Evolutionary conservation across 208 protist genomes (phyloP), one percentile per base, ranked within the genome.

Genomic region (Kentomonas sorsogonicus): DNA sequence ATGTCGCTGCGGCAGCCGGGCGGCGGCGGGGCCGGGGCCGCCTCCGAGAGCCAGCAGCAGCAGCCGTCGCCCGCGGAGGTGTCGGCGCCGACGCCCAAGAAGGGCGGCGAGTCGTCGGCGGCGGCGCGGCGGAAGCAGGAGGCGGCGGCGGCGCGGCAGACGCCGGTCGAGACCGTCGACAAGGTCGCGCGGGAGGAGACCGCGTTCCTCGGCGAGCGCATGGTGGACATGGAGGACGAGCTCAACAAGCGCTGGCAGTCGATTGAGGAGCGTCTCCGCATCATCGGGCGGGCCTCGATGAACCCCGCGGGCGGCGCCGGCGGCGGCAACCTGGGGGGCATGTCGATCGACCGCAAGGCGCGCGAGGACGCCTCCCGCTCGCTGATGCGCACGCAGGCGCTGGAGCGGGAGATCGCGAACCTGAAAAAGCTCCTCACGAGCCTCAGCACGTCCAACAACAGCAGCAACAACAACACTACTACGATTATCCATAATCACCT

Each of bases 301-400:
- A 79, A 82, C 60, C 74, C 73, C 10, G 29, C 50, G 10, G 22
- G 10, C 11, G 29, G 48, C 20, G 1, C 27, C 33, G 23, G 27
- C 23, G n/a, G 41, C 50, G 36, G 31, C 38, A 33, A 33, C 27
- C n/a, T n/a, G n/a, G n/a, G n/a, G n/a, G 43, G 27, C 27, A 48
- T 55, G 31, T 65, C 78, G 22, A 77, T 89, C 50, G 87, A 94
- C 54, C 74, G 87, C 58, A 94, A 91, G 65, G 83, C 83, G 0
- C 83, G 87, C 43, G 83, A 94, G 66, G 87, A 94, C 64, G 81
- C 81, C 27, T 79, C 87, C 34, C 46, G 86, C 43, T 91, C 83
- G 13, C 72, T 91, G 10, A 91, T 91, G 87, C 74, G 87, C 10
- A 68, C 90, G 26, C 83, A 91, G 74, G 72, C 88, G 53, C 34